Evolutionary conservation across 176 grass and related monocot genomes (phyloP).

Genomic region (Zizania latifolia): DNA sequence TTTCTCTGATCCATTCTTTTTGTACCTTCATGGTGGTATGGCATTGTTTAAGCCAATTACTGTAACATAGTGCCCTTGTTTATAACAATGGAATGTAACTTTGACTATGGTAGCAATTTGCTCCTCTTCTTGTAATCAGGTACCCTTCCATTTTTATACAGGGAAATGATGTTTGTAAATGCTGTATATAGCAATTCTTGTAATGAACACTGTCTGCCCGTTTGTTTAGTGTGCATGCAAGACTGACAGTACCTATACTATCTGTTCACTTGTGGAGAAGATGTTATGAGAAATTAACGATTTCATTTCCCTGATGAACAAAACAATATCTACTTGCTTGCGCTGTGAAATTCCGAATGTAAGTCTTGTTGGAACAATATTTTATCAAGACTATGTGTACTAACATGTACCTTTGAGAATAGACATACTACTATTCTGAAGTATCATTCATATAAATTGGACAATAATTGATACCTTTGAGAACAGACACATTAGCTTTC

Average conservation of each 20-base stretch:
- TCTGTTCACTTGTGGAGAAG: not conserved
- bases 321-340: not conserved
- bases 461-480: no score
- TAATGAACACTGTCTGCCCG: not conserved
- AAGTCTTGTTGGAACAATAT: not conserved
- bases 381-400: not conserved
- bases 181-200: slow-evolving; percentile 20
- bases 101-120: not conserved
- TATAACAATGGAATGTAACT: slow-evolving; percentile 14
- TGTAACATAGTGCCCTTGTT: slow-evolving; percentile 26
- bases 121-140: slow-evolving; percentile 29
- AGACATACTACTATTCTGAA: not conserved
- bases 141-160: slow-evolving; percentile 10
- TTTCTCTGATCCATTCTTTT: not conserved
- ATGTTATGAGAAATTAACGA: not conserved
- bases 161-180: slow-evolving; percentile 3
- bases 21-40: slow-evolving; percentile 1
- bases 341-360: not conserved
- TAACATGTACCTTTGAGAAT: not conserved
- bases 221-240: slow-evolving; percentile 10
- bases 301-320: not conserved
- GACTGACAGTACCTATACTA: not conserved
- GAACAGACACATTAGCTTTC: not conserved
- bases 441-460: not conserved
- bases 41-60: slow-evolving; percentile 22